phyloP scores from a whole-genome alignment of 805 yeast genomes.

The Saccharomycopsis malanga region DNA sequence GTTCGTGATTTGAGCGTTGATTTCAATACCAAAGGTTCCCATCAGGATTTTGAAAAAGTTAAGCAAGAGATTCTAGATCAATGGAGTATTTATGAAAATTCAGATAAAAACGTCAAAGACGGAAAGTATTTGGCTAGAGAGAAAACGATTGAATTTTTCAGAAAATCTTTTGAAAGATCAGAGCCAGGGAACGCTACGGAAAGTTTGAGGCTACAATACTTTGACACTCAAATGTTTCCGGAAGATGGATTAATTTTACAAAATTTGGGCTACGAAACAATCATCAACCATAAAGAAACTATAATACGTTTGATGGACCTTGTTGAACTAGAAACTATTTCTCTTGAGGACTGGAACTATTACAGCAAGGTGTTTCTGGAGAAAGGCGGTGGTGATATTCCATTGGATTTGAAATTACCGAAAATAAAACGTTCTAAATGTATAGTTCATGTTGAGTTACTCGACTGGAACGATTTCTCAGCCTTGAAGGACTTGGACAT shows the following conservation, averaged over 20 bases:
- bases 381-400: no score
- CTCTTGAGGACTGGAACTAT: background rate
- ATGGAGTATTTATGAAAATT: background rate
- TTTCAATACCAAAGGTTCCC: background rate
- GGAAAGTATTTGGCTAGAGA: background rate
- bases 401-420: background rate
- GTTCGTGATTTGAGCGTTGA: background rate
- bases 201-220: background rate
- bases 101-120: background rate
- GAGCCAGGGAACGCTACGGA: background rate
- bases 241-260: background rate
- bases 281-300: background rate
- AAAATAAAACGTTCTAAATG: background rate
- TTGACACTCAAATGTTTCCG: background rate
- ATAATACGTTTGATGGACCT: background rate
- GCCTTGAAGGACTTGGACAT: background rate
- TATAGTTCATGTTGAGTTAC: background rate
- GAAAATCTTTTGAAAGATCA: background rate
- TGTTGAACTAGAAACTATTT: background rate
- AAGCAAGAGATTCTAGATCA: background rate
- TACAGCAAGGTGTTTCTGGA: background rate
- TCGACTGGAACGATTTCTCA: background rate
- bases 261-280: background rate
- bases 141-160: background rate
- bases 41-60: background rate